These are phyloP conservation scores for Podospora appendiculata DNA, from an alignment of 495 filamentous ascomycete species.

Conservation along the genomic window DNA sequence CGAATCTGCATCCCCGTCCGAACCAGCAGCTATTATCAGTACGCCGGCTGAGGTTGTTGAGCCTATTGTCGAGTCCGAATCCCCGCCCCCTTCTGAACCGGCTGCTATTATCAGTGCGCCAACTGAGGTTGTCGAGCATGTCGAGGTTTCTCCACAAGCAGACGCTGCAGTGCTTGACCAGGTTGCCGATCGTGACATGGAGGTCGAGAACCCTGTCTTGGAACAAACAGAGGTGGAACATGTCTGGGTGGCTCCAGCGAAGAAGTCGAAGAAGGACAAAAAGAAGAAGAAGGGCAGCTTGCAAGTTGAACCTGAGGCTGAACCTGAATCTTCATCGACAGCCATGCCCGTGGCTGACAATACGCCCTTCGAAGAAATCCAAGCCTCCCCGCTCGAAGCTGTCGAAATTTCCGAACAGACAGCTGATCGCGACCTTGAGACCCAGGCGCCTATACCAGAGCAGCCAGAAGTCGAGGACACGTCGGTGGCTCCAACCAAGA, in stretches of 20 bases:
- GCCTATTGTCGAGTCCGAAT: no score
- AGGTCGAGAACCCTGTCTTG: constrained; percentile 11
- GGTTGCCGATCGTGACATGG: constrained; percentile 8
- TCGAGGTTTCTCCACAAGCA: no score
- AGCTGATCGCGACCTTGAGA: neutral
- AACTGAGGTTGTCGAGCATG: no score
- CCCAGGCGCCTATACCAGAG: neutral
- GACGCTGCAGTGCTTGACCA: neutral
- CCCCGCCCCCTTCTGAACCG: no score
- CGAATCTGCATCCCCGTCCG: constrained; percentile 6
- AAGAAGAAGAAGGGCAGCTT: constrained; percentile 13
- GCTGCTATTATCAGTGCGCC: no score
- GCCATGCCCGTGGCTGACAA: no score
- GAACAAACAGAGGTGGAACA: neutral
- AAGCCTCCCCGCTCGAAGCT: neutral
- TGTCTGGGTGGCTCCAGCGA: constrained; percentile 5
- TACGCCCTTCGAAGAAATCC: neutral
- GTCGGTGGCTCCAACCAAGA: neutral
- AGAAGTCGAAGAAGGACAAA: constrained; percentile 29
- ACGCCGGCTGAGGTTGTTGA: no score
- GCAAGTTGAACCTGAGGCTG: neutral
- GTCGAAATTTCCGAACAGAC: neutral
- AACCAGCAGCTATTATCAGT: neutral
- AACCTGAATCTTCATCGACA: neutral
- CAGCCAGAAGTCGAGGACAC: neutral